Evolutionary conservation across 2,329 filamentous ascomycete genomes (phyloP), one percentile per base, ranked within the genome.

Genomic region (Tolypocladium cylindrosporum): DNA sequence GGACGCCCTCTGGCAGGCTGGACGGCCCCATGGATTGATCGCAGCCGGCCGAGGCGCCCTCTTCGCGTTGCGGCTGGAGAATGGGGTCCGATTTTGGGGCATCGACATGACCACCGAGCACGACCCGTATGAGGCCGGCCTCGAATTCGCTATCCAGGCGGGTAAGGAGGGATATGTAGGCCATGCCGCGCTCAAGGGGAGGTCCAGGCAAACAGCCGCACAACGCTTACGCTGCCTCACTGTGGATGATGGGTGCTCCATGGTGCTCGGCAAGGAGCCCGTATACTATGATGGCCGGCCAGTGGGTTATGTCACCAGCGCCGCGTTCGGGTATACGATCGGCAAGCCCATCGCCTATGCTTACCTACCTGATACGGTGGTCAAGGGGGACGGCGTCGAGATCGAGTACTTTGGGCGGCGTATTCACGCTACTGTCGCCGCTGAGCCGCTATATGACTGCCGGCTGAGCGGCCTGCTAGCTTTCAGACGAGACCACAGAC

Each of bases 221-320:
- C 70, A 70, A 24, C 62, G 72, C 55, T 62, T 80, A 5, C 75
- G 80, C 1, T 81, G 79, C 57, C 67, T 87, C 2, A 80, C 77
- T 0, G 64, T 86, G 37, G 75, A 85, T 45, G 82, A 87, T 59
- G 78, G 80, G 0, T 68, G 66, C 5, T 85, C 82, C 0, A 72
- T 86, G 61, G 75, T 85, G 0, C 67, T 87, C 1, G 83, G 83
- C 7, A 86, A 86, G 64, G 84, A 87, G 65, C 84, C 84, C 0
- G 81, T 87, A 0, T 85, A 78, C 57, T 61, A 74, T 16, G 66
- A 76, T 2, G 77, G 75, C 10, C 68, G 75, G 57, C 62, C 76
- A 0, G 72, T 72, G 1, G 83, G 84, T 0, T 87, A 87, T 60
- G 74, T 87, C 34, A 85, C 82, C 2, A 86, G 76, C 55, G 78